Evolutionary conservation across 2,329 filamentous ascomycete species (phyloP), one percentile per base, ranked within the genome.

Genomic region (Mycosphaerelloides madeirae): DNA sequence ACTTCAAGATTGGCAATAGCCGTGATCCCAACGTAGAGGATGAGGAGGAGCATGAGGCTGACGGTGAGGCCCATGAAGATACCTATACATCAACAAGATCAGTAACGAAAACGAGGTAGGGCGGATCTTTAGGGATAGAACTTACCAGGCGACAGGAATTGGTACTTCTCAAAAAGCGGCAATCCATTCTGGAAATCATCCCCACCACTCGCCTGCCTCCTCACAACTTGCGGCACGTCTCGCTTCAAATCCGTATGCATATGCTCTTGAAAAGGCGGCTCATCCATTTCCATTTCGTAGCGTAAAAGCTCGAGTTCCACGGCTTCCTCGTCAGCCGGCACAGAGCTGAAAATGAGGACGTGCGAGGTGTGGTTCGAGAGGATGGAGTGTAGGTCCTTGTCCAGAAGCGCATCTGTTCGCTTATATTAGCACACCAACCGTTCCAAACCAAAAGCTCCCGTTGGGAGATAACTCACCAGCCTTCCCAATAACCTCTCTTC

Each of bases 131-230:
- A 37, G 34, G 14, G 45, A 13, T 19, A 16, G 28, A 3, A 13
- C 77, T 58, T 70, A 91, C 87, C 87, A 60, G 89, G 87, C 9
- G 84, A 91, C 56, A 98, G 85, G 71, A 90, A 97, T 65, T 95
- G 85, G 67, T 98, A 98, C 66, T 86, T 89, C 68, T 94, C 85
- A 59, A 98, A 97, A 33, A 95, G 68, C 3, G 80, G 74, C 22
- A 75, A 65, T 29, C 67, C 73, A 12, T 55, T 53, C 35, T 65
- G 57, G 42, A 49, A 48, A 45, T 61, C 42, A 37, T 49, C 37
- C 31, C 48, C 33, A 33, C 38, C 43, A 13, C 41, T 43, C 20
- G 15, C 40, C 14, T 42, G 35, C 33, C 42, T 53, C 41, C 52
- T 59, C 13, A 63, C 60, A 14, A 68, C 67, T 43, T 65, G 62